Evolutionary conservation across 192 early-diverging fungal species (phyloP).

Genomic region (Entomortierella beljakovae): DNA sequence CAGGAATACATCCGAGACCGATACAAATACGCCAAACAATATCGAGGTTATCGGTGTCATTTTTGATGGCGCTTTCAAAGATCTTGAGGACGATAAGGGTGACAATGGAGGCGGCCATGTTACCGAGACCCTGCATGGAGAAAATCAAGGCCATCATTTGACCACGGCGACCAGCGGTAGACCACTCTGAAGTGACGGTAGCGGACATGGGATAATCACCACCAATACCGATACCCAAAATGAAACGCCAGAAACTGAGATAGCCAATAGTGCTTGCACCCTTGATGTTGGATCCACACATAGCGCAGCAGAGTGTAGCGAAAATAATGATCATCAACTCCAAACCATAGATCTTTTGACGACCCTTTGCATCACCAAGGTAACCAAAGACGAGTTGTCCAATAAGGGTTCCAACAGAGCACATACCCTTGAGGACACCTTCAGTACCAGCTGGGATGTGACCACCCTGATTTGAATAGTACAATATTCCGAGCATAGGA

Average conservation of each 20-base stretch:
- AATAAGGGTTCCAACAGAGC: conserved; percentile 88
- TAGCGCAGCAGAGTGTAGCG: conserved; percentile 82
- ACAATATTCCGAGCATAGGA: conserved; percentile 86
- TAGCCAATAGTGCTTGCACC: conserved; percentile 69
- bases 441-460: conserved; percentile 75
- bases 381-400: conserved; percentile 89
- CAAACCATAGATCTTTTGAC: conserved; percentile 90
- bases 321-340: conserved; percentile 93
- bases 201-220: conserved; percentile 90
- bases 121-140: conserved; percentile 93
- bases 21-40: conserved; percentile 90
- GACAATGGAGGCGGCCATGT: conserved; percentile 78
- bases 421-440: conserved; percentile 84
- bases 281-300: conserved; percentile 76
- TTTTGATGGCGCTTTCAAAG: conserved; percentile 73
- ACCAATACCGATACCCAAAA: conserved; percentile 82
- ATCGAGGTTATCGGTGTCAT: conserved; percentile 75
- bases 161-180: conserved; percentile 79
- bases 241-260: conserved; percentile 77
- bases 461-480: conserved; percentile 60
- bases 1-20: conserved; percentile 84
- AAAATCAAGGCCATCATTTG: conserved; percentile 88
- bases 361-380: conserved; percentile 89
- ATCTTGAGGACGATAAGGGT: conserved; percentile 72
- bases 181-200: conserved; percentile 92